Conservation (phyloP, 1,284 basidiomycete genomes). For the Cryptococcus jaspeensis region DNA sequence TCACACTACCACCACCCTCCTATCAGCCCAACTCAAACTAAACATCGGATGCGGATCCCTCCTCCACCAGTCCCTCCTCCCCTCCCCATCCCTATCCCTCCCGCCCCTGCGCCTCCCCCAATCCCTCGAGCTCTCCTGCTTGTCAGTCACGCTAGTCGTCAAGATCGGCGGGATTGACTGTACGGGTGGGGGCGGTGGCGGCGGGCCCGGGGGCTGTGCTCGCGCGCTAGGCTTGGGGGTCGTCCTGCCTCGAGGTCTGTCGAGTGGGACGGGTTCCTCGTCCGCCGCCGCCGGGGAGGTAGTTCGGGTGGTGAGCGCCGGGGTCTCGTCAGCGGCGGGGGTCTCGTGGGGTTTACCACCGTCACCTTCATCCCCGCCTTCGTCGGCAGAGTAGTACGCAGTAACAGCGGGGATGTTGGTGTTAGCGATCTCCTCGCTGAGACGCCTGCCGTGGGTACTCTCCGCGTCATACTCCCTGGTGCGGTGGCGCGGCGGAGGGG, state of each 20-base stretch:
- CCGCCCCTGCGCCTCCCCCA: background rate
- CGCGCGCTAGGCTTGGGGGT: background rate
- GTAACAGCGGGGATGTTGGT: background rate
- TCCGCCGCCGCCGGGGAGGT: background rate
- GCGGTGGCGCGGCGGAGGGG: no score
- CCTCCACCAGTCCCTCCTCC: conserved; percentile 24
- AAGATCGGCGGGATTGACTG: no score
- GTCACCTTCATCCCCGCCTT: background rate
- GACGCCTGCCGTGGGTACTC: no score
- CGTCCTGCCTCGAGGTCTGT: background rate
- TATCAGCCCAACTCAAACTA: conserved; percentile 23
- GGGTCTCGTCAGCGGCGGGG: background rate
- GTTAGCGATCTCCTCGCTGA: no score
- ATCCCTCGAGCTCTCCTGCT: no score
- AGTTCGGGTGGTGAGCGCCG: background rate
- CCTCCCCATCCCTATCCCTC: background rate
- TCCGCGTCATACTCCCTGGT: no score
- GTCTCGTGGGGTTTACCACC: background rate
- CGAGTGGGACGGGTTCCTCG: conserved; percentile 3
- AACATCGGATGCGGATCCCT: conserved; percentile 28
- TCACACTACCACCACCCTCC: conserved; percentile 29
- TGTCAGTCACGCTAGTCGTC: no score
- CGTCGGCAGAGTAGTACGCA: conserved; percentile 17
- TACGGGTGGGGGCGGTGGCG: no score
- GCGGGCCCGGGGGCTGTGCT: background rate